A percentile compares a stretch with the other conserved stretches of the same genome.
These are phyloP conservation scores for Tarenaya hassleriana DNA, from an alignment of 345 rosid species.

Conservation along the genomic window DNA sequence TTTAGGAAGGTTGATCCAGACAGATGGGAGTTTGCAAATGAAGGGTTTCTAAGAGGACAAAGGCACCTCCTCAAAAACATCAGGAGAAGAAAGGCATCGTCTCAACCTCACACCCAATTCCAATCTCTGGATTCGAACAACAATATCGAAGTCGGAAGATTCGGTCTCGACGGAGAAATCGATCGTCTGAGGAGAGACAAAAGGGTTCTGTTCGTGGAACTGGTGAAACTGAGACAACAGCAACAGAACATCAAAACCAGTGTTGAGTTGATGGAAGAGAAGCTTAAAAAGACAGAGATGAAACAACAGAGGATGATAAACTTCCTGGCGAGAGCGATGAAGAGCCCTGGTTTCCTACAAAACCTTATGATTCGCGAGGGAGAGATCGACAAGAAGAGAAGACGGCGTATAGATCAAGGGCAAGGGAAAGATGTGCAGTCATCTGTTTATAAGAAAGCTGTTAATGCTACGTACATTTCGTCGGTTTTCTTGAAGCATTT, in stretches of 20 bases:
- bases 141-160: conserved; percentile 43
- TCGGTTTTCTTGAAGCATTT: conserved; percentile 75
- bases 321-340: conserved; percentile 55
- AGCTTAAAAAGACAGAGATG: conserved; percentile 35
- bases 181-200: conserved; percentile 44
- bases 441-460: conserved; percentile 46
- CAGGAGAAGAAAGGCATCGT: conserved; percentile 40
- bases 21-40: conserved; percentile 78
- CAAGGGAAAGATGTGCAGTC: conserved; percentile 17
- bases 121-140: conserved; percentile 35
- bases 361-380: conserved; percentile 38
- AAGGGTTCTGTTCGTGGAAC: conserved; percentile 41
- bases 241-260: conserved; percentile 40
- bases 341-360: conserved; percentile 41
- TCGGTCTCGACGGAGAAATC: conserved; percentile 43
- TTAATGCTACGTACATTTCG: conserved; percentile 69
- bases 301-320: conserved; percentile 54
- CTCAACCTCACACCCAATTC: conserved; percentile 26
- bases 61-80: conserved; percentile 52
- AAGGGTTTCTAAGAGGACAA: conserved; percentile 57
- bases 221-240: conserved; percentile 48
- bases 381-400: conserved; percentile 32
- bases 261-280: conserved; percentile 50
- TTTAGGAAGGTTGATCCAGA: conserved; percentile 88
- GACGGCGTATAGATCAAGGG: conserved; percentile 34